Evolutionary conservation across 2,329 filamentous ascomycete species (phyloP).

Genomic region (Trichoderma sp.): DNA sequence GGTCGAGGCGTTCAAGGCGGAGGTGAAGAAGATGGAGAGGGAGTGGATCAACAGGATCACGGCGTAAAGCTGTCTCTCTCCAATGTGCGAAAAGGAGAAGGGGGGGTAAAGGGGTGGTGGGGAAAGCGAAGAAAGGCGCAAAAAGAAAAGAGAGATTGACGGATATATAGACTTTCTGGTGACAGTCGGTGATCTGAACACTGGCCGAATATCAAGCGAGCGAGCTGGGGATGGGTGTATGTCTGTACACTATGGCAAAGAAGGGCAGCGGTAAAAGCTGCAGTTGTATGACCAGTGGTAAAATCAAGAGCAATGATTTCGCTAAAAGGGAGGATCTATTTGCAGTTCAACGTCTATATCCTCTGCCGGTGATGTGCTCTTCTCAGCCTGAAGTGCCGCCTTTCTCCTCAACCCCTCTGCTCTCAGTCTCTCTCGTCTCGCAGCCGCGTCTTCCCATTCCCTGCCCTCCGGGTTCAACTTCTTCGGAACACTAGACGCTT

Average conservation of each 20-base stretch:
- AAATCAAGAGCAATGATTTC: background rate
- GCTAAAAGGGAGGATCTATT: conserved; percentile 4
- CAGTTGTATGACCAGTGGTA: conserved; percentile 33
- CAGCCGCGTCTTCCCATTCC: conserved; percentile 58
- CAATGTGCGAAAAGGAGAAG: background rate
- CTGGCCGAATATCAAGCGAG: conserved; percentile 25
- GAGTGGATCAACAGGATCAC: conserved; percentile 85
- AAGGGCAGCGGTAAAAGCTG: conserved; percentile 38
- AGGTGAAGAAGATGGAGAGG: conserved; percentile 84
- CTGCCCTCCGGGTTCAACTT: conserved; percentile 41
- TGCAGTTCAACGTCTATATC: conserved; percentile 32
- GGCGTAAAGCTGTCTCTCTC: conserved; percentile 38
- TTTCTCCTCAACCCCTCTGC: conserved; percentile 60
- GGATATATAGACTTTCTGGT: conserved; percentile 11
- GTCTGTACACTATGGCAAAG: conserved; percentile 41
- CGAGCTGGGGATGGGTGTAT: conserved; percentile 28
- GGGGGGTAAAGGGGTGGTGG: background rate
- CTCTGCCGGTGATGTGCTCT: conserved; percentile 17
- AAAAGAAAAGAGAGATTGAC: background rate
- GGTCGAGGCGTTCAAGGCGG: conserved; percentile 85
- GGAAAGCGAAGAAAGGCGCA: background rate
- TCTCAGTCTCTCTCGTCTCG: conserved; percentile 57
- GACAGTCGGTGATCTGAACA: background rate
- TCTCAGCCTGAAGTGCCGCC: conserved; percentile 44
- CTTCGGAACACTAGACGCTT: conserved; percentile 30